phyloP scores from a whole-genome alignment of 129 eudicot species.

The Cynara cardunculus region DNA sequence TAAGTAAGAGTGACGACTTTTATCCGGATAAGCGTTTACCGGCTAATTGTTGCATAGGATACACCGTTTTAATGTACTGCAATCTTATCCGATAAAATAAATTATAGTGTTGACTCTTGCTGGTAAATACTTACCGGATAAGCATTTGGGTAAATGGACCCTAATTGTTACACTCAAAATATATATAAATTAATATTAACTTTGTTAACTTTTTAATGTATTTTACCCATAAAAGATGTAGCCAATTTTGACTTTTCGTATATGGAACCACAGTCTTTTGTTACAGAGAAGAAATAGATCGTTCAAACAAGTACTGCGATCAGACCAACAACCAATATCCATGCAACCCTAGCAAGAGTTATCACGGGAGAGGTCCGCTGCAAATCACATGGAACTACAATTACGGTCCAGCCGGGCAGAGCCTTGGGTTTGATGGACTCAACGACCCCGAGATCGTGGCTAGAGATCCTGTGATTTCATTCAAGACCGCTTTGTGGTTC shows the following conservation, averaged over 20 bases:
- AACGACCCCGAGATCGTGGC: conserved; percentile 33
- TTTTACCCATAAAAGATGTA: neutral
- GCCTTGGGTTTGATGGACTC: conserved; percentile 20
- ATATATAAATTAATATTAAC: neutral
- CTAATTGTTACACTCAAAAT: too few species aligned
- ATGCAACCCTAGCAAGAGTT: conserved; percentile 13
- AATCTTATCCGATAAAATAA: too few species aligned
- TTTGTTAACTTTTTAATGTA: neutral
- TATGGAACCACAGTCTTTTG: conserved; percentile 1
- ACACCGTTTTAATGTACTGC: too few species aligned
- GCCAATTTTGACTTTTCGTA: neutral
- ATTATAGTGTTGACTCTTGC: too few species aligned
- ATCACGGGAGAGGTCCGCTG: conserved; percentile 28
- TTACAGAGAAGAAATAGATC: conserved; percentile 15
- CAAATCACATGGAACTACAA: conserved; percentile 25
- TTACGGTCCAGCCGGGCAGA: conserved; percentile 26
- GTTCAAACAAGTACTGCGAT: conserved; percentile 6
- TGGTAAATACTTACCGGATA: too few species aligned
- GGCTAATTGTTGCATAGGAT: too few species aligned
- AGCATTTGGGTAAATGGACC: too few species aligned
- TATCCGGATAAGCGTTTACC: too few species aligned
- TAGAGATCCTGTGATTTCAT: conserved; percentile 19
- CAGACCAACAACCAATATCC: neutral
- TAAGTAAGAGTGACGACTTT: too few species aligned
- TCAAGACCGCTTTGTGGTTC: conserved; percentile 33